A percentile compares a stretch with the other conserved stretches of the same genome.
Evolutionary conservation across 257 asterid species (phyloP).

Genomic region (Rauvolfia tetraphylla): DNA sequence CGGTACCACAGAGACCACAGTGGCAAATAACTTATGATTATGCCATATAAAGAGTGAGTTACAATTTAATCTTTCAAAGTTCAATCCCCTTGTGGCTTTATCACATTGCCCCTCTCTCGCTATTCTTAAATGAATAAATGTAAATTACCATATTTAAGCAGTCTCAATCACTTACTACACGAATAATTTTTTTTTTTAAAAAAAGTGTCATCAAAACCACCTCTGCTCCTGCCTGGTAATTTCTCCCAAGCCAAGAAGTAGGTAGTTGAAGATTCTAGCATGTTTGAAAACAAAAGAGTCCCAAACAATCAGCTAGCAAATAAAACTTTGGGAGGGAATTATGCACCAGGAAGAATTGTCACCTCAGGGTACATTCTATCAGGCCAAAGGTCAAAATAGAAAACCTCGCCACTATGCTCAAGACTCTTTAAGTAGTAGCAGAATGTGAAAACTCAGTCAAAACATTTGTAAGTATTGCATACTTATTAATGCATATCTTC

Average conservation of each 20-base stretch:
- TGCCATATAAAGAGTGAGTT: not conserved
- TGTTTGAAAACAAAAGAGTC: not conserved
- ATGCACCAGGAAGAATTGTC: not conserved
- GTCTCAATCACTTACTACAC: not conserved
- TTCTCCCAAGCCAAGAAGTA: not conserved
- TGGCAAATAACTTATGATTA: not conserved
- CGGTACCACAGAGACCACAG: not conserved
- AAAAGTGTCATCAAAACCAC: not conserved
- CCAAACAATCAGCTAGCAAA: not conserved
- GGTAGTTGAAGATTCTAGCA: too few species aligned
- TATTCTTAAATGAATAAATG: not conserved
- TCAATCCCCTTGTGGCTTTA: not conserved
- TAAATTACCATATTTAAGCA: not conserved
- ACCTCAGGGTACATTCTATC: not conserved
- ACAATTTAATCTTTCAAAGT: not conserved
- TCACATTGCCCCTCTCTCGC: not conserved
- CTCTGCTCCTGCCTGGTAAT: not conserved
- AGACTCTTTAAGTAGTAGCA: not conserved
- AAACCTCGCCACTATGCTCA: not conserved
- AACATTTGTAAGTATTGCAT: not conserved
- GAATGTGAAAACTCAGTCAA: not conserved
- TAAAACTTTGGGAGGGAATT: not conserved
- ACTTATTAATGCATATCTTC: not conserved
- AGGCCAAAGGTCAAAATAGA: not conserved
- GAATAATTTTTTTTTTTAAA: too few species aligned